These are phyloP conservation scores for Rhodofomes roseus DNA, from an alignment of 1,284 basidiomycete species.

Conservation along the genomic window DNA sequence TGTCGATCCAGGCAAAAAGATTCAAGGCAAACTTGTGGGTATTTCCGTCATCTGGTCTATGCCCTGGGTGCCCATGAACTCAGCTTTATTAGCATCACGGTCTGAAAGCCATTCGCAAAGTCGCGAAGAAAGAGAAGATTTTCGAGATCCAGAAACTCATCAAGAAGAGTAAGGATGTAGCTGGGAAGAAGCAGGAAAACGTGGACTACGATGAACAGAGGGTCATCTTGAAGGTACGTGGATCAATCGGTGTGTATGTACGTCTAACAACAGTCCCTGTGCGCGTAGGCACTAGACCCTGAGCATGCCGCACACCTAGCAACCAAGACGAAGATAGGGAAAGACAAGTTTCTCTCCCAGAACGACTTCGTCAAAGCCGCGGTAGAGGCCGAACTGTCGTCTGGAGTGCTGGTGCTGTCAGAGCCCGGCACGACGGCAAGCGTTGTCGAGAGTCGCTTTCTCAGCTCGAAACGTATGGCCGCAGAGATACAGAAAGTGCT, in stretches of 20 bases:
- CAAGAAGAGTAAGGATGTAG: slow-evolving; percentile 54
- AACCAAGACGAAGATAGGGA: slow-evolving; percentile 68
- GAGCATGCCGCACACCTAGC: slow-evolving; percentile 61
- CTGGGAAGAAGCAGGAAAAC: slow-evolving; percentile 34
- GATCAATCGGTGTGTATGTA: no score
- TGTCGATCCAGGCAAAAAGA: slow-evolving; percentile 35
- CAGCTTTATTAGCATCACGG: slow-evolving; percentile 51
- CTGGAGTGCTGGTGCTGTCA: slow-evolving; percentile 28
- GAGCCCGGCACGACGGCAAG: slow-evolving; percentile 42
- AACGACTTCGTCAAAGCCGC: slow-evolving; percentile 43
- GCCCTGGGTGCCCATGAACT: neutral
- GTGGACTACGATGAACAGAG: slow-evolving; percentile 64
- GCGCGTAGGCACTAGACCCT: slow-evolving; percentile 50
- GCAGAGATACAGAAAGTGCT: slow-evolving; percentile 54
- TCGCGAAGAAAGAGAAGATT: slow-evolving; percentile 77
- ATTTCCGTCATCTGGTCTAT: neutral
- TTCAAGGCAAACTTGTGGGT: slow-evolving; percentile 38
- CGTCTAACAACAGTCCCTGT: neutral
- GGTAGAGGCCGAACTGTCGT: slow-evolving; percentile 40
- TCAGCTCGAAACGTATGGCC: slow-evolving; percentile 76
- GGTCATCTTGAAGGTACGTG: slow-evolving; percentile 58
- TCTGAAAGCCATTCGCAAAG: slow-evolving; percentile 62
- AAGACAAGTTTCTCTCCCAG: slow-evolving; percentile 56
- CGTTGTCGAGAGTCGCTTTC: slow-evolving; percentile 70
- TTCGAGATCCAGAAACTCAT: slow-evolving; percentile 84